Evolutionary conservation across 495 filamentous ascomycete species (phyloP).

Genomic region (Bacidia rubella): DNA sequence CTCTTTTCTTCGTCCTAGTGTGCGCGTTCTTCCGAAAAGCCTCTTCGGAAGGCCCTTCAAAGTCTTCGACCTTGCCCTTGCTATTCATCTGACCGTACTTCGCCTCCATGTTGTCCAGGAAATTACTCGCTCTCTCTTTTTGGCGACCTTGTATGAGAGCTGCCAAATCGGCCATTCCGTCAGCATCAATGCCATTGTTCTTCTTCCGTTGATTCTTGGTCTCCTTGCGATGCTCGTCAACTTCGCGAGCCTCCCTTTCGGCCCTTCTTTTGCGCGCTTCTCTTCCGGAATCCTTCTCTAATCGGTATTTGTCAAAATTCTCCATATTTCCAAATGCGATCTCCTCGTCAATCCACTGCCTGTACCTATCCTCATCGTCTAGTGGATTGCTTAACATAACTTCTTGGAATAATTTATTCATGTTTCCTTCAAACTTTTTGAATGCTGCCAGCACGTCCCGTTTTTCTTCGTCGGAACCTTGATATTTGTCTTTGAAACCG

Average conservation of each 20-base stretch:
- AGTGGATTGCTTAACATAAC: conserved; percentile 77
- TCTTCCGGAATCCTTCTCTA: conserved; percentile 53
- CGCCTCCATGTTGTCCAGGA: conserved; percentile 57
- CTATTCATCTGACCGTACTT: conserved; percentile 43
- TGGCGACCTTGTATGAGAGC: conserved; percentile 47
- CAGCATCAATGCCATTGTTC: conserved; percentile 9
- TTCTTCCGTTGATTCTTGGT: conserved; percentile 23
- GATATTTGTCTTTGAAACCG: conserved; percentile 61
- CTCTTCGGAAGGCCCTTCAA: conserved; percentile 50
- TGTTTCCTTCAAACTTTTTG: conserved; percentile 49
- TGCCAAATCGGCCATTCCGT: conserved; percentile 34
- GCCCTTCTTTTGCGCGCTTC: conserved; percentile 42
- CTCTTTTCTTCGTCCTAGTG: conserved; percentile 17
- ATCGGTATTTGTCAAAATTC: conserved; percentile 50
- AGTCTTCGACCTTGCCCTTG: conserved; percentile 29
- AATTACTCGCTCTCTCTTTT: conserved; percentile 33
- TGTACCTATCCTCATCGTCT: conserved; percentile 79
- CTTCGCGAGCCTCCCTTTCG: conserved; percentile 54
- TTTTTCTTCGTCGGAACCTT: conserved; percentile 75
- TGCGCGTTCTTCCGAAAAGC: conserved; percentile 45
- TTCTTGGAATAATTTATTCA: conserved; percentile 60
- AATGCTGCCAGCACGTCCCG: conserved; percentile 66
- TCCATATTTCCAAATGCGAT: conserved; percentile 54
- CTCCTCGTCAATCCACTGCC: conserved; percentile 65
- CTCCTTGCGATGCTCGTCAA: conserved; percentile 53